These are phyloP conservation scores for Chlamydomonas sphaeroides DNA, from an alignment of 139 green algal species.

Conservation along the genomic window DNA sequence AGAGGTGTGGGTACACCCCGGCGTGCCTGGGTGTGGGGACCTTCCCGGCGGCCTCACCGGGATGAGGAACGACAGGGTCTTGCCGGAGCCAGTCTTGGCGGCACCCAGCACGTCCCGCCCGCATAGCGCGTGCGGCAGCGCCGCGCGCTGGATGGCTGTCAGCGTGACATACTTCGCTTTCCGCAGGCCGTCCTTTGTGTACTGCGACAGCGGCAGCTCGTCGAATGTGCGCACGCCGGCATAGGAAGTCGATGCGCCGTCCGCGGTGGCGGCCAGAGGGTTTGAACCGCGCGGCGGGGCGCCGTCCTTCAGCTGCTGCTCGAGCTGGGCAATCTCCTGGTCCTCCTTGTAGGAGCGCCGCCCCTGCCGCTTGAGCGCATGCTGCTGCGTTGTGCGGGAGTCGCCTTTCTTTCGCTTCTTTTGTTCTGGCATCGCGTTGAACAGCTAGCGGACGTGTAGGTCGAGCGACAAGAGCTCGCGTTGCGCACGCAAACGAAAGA, in stretches of 20 bases:
- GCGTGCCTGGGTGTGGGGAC: no score
- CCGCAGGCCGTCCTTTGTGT: slow-evolving; percentile 64
- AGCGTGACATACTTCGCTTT: slow-evolving; percentile 71
- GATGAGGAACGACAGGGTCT: slow-evolving; percentile 96
- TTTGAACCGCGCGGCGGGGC: slow-evolving; percentile 63
- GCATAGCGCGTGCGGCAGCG: slow-evolving; percentile 90
- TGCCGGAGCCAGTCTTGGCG: slow-evolving; percentile 97
- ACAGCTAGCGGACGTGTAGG: no score
- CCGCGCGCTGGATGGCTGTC: slow-evolving; percentile 94
- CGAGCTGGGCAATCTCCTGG: slow-evolving; percentile 47
- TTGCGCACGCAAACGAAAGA: no score
- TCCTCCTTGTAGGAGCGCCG: slow-evolving; percentile 39
- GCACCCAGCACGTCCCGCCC: slow-evolving; percentile 95
- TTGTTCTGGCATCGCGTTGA: no score
- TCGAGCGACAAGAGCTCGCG: no score
- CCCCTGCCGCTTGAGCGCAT: slow-evolving; percentile 34
- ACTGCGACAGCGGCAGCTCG: slow-evolving; percentile 58
- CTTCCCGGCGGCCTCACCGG: slow-evolving; percentile 64
- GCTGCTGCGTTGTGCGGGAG: no score
- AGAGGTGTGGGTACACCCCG: no score
- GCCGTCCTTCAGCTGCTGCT: slow-evolving; percentile 41
- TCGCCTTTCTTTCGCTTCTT: slow-evolving; percentile 1
- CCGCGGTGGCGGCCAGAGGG: slow-evolving; percentile 44
- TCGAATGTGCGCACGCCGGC: slow-evolving; percentile 58
- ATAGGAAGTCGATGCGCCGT: slow-evolving; percentile 42